Evolutionary conservation across 2,329 filamentous ascomycete genomes (phyloP).

Genomic region (Monilinia fructicola): DNA sequence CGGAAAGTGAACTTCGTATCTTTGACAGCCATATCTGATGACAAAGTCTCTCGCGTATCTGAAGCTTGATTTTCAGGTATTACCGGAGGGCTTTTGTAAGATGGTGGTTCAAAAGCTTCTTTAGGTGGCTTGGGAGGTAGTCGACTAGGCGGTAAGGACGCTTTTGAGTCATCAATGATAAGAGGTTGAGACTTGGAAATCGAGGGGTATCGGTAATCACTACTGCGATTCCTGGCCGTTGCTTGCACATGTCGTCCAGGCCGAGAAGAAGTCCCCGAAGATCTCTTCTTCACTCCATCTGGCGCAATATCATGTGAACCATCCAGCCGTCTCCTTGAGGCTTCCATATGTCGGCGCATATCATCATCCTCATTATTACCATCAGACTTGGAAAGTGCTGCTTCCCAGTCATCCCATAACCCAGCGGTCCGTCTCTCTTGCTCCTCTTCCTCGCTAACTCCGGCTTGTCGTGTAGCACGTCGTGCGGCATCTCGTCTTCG

Average conservation of each 20-base stretch:
- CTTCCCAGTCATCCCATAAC: slow-evolving; percentile 54
- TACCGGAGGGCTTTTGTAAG: slow-evolving; percentile 19
- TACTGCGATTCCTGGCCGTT: slow-evolving; percentile 28
- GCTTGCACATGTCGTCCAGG: slow-evolving; percentile 31
- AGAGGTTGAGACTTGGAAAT: slow-evolving; percentile 54
- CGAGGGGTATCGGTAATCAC: slow-evolving; percentile 56
- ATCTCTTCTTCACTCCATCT: slow-evolving; percentile 34
- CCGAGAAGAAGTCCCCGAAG: slow-evolving; percentile 33
- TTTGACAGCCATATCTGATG: slow-evolving; percentile 22
- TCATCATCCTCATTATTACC: slow-evolving; percentile 43
- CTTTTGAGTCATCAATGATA: slow-evolving; percentile 41
- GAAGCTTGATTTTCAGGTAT: slow-evolving; percentile 35
- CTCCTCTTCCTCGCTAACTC: slow-evolving; percentile 57
- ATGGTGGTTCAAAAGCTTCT: slow-evolving; percentile 28
- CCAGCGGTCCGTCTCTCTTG: slow-evolving; percentile 54
- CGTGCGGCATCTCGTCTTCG: slow-evolving; percentile 63
- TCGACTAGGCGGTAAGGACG: slow-evolving; percentile 20
- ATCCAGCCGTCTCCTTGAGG: slow-evolving; percentile 47
- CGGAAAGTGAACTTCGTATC: slow-evolving; percentile 65
- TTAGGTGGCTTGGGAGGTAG: slow-evolving; percentile 39
- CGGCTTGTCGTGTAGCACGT: slow-evolving; percentile 57
- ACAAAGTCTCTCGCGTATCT: neutral
- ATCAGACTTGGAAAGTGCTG: slow-evolving; percentile 43
- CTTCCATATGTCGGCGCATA: slow-evolving; percentile 52
- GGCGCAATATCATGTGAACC: slow-evolving; percentile 34